These are phyloP conservation scores for Flaveria linearis DNA, from an alignment of 129 eudicot species.

Conservation along the genomic window DNA sequence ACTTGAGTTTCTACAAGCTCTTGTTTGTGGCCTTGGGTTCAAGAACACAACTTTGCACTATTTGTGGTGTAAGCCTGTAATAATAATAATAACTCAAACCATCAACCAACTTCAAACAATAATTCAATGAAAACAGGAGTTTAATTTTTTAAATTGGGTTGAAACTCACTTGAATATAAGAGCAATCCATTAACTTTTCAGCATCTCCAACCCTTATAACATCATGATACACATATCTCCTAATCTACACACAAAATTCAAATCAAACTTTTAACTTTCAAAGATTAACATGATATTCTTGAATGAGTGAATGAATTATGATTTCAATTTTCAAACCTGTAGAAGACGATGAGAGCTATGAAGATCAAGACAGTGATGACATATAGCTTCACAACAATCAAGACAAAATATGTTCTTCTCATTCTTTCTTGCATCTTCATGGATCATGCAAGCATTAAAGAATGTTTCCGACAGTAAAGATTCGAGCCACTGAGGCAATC, in stretches of 20 bases:
- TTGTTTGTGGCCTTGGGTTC: constrained; percentile 58
- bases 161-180: constrained; percentile 73
- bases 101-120: constrained; percentile 5
- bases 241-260: constrained; percentile 43
- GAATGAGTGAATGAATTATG: neutral
- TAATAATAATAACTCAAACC: neutral
- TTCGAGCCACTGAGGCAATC: constrained; percentile 64
- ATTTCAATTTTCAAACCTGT: constrained; percentile 43
- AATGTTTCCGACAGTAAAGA: constrained; percentile 52
- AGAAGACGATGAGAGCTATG: constrained; percentile 78
- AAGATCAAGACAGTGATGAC: constrained; percentile 54
- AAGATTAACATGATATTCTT: no score
- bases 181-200: constrained; percentile 67
- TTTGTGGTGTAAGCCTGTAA: constrained; percentile 62
- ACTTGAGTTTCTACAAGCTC: constrained; percentile 43
- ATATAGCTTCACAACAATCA: constrained; percentile 68
- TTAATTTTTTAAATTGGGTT: neutral
- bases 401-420: constrained; percentile 79
- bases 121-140: neutral
- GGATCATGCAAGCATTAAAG: constrained; percentile 69
- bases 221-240: constrained; percentile 81
- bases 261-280: neutral
- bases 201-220: constrained; percentile 75
- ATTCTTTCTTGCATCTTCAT: constrained; percentile 61
- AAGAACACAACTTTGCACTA: constrained; percentile 73